phyloP scores from a whole-genome alignment of 306 rosid genomes.

The Betula pendula region DNA sequence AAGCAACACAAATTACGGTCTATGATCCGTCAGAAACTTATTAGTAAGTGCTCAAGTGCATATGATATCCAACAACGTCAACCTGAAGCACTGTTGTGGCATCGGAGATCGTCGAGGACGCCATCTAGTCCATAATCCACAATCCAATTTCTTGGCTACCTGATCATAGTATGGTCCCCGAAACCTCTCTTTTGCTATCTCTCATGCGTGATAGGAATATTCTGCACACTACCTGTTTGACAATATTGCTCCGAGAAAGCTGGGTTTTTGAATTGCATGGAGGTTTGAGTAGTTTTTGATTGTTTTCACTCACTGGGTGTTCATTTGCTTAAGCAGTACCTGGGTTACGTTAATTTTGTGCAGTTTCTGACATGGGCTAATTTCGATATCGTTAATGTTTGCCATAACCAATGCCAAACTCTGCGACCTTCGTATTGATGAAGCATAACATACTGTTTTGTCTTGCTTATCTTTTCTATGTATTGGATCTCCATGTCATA shows the following conservation, averaged over 20 bases:
- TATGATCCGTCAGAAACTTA: too few relatives aligned
- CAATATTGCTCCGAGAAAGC: background rate
- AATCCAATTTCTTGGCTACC: too few relatives aligned
- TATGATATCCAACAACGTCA: too few relatives aligned
- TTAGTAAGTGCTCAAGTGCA: too few relatives aligned
- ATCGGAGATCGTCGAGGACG: too few relatives aligned
- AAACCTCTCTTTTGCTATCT: too few relatives aligned
- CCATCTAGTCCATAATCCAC: too few relatives aligned
- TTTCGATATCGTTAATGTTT: background rate
- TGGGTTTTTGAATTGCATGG: background rate
- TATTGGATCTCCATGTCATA: background rate
- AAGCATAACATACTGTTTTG: background rate
- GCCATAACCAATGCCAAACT: background rate
- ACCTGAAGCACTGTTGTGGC: too few relatives aligned
- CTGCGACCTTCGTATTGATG: conserved; percentile 1
- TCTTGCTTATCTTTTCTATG: background rate
- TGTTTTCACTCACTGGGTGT: background rate
- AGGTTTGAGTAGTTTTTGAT: background rate
- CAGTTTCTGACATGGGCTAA: background rate
- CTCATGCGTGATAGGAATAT: background rate
- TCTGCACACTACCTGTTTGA: background rate
- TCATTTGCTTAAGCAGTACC: background rate
- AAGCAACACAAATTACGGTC: too few relatives aligned
- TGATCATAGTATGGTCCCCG: too few relatives aligned
- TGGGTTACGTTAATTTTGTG: background rate